Conservation (phyloP, 2,329 filamentous ascomycete genomes). For the Cercospora berteroae region DNA sequence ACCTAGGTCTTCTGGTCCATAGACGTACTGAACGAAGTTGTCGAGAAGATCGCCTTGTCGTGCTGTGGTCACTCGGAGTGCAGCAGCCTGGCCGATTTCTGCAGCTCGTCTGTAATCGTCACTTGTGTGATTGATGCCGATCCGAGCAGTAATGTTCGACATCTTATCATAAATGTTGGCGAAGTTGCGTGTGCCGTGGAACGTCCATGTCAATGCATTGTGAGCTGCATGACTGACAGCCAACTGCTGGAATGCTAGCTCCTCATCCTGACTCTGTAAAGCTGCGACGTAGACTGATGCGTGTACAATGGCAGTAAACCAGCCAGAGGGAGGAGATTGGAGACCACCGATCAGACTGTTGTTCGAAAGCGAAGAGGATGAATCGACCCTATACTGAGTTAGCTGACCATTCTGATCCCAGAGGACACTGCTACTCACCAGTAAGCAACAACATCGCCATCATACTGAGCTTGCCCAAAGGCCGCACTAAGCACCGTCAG, state of each 20-base stretch:
- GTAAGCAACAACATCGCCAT: conserved; percentile 16
- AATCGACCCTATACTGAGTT: neutral
- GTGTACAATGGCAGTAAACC: conserved; percentile 33
- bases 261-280: conserved; percentile 23
- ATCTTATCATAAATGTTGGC: conserved; percentile 18
- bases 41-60: conserved; percentile 31
- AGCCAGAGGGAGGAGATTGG: conserved; percentile 33
- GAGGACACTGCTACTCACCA: conserved; percentile 16
- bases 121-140: conserved; percentile 27
- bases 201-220: conserved; percentile 32
- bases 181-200: conserved; percentile 34
- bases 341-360: conserved; percentile 32
- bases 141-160: conserved; percentile 13
- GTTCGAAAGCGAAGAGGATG: conserved; percentile 23
- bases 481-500: conserved; percentile 14
- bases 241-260: conserved; percentile 33
- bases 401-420: neutral
- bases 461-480: conserved; percentile 12
- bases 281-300: conserved; percentile 32
- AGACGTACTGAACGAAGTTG: conserved; percentile 30
- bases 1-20: conserved; percentile 23
- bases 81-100: conserved; percentile 27
- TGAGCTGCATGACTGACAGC: conserved; percentile 36
- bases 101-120: conserved; percentile 13
- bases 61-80: conserved; percentile 25